Conservation (phyloP, 257 asterid genomes). For the Phtheirospermum japonicum region DNA sequence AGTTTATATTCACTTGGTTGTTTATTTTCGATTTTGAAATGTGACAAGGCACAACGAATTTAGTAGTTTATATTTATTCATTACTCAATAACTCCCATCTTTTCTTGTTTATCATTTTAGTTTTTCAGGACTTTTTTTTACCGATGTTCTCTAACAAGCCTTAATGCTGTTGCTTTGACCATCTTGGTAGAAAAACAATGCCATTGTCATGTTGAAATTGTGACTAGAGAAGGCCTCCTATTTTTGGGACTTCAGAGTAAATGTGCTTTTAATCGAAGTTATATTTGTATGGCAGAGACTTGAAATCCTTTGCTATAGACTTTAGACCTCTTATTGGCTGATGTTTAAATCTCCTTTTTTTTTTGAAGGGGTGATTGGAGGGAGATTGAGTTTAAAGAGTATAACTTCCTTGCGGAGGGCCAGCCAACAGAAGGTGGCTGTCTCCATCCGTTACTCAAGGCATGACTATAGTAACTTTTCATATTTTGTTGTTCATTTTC, state of each 20-base stretch:
- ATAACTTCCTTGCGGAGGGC: slow-evolving; percentile 93
- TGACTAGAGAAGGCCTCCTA: background rate
- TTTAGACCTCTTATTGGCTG: background rate
- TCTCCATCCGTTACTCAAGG: slow-evolving; percentile 94
- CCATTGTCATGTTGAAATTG: background rate
- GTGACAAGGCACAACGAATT: background rate
- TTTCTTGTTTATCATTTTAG: background rate
- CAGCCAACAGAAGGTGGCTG: slow-evolving; percentile 95
- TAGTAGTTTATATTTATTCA: background rate
- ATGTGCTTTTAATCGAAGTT: background rate
- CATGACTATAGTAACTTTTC: background rate
- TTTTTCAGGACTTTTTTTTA: background rate
- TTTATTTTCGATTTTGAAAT: background rate
- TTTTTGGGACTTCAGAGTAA: background rate
- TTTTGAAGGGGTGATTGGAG: slow-evolving; percentile 88
- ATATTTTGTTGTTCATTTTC: background rate
- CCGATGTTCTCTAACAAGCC: background rate
- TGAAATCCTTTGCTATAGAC: background rate
- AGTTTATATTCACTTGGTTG: slow-evolving; percentile 44
- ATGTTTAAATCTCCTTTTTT: slow-evolving; percentile 19
- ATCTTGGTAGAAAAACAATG: background rate
- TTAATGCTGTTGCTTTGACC: background rate
- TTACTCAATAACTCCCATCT: too few relatives aligned
- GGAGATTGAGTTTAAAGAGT: slow-evolving; percentile 86
- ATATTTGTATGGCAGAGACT: background rate